phyloP scores from a whole-genome alignment of 257 asterid species.

The Capsicum pubescens region DNA sequence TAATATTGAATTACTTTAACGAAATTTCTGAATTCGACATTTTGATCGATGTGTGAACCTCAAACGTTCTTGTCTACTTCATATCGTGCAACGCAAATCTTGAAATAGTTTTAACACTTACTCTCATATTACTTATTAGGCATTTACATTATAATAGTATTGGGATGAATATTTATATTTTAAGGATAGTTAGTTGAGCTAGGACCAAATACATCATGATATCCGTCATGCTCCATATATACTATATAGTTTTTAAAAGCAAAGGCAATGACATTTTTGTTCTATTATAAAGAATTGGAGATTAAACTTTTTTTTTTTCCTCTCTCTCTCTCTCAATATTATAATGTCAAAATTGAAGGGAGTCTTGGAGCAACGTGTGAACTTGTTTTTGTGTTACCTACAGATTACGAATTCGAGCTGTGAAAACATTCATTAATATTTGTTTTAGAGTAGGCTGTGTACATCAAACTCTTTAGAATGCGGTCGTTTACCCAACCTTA shows the following conservation, averaged over 20 bases:
- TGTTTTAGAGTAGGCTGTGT: no score
- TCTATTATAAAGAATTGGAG: slow-evolving; percentile 8
- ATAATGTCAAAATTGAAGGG: background rate
- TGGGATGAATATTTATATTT: background rate
- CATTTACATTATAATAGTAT: background rate
- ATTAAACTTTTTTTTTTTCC: slow-evolving; percentile 25
- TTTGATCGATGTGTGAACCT: background rate
- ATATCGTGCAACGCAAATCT: slow-evolving; percentile 19
- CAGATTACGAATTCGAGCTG: no score
- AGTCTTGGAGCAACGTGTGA: no score
- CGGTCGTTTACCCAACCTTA: no score
- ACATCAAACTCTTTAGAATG: background rate
- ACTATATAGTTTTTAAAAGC: slow-evolving; percentile 10
- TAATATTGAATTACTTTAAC: background rate
- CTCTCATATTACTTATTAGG: background rate
- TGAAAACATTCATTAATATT: no score
- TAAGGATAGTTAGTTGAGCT: slow-evolving; percentile 22
- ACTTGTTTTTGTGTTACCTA: no score
- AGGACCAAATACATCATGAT: slow-evolving; percentile 32
- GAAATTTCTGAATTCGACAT: no score
- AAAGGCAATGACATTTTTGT: slow-evolving; percentile 10
- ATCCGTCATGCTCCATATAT: slow-evolving; percentile 41
- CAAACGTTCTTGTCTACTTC: slow-evolving; percentile 13
- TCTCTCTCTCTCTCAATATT: background rate
- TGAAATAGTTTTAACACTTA: slow-evolving; percentile 6